Conservation (phyloP, 2,329 filamentous ascomycete species). For the Atkinsonella texensis region DNA sequence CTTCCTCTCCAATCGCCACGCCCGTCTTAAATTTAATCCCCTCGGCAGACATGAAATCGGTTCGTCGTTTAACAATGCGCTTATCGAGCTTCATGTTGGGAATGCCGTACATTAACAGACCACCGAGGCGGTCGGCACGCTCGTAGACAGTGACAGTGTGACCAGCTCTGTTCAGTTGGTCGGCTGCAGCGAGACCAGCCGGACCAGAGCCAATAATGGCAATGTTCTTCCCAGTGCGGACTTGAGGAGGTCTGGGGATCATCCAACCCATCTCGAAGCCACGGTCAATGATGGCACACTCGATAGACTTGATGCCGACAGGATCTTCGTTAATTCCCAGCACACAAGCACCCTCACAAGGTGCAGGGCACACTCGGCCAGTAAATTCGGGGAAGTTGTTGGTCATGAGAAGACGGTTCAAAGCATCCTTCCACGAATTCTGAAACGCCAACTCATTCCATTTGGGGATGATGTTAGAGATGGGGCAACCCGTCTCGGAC, state of each 20-base stretch:
- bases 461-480: constrained; percentile 95
- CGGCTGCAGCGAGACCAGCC: constrained; percentile 77
- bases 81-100: constrained; percentile 99
- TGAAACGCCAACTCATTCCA: constrained; percentile 78
- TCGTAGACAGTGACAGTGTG: constrained; percentile 86
- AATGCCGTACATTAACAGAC: constrained; percentile 95
- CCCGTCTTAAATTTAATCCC: constrained; percentile 73
- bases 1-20: constrained; percentile 64
- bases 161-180: constrained; percentile 88
- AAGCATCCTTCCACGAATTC: constrained; percentile 78
- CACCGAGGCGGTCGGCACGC: constrained; percentile 79
- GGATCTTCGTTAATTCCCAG: constrained; percentile 95
- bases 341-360: constrained; percentile 92
- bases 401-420: constrained; percentile 85
- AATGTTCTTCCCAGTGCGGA: constrained; percentile 77
- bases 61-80: constrained; percentile 87
- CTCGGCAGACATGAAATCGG: constrained; percentile 87
- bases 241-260: constrained; percentile 65
- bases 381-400: constrained; percentile 99
- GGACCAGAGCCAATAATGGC: constrained; percentile 88
- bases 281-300: constrained; percentile 94
- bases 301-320: constrained; percentile 96
- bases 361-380: constrained; percentile 89
- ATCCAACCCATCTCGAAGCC: constrained; percentile 99
- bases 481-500: constrained; percentile 89